phyloP scores from a whole-genome alignment of 306 rosid genomes.

The Prunus mume region DNA sequence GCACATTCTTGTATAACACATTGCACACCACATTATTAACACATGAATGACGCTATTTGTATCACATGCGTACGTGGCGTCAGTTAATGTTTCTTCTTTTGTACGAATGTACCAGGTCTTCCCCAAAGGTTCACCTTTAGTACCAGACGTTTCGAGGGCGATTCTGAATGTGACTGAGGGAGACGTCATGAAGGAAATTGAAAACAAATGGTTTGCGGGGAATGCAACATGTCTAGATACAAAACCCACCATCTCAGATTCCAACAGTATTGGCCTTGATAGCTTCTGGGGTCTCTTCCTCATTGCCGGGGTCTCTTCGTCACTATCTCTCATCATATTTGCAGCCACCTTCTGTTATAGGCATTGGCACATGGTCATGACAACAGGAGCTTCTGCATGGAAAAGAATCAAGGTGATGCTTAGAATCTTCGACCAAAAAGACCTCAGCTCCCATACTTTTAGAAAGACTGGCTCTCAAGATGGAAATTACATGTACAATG shows the following conservation, averaged over 20 bases:
- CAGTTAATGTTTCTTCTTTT: too few relatives aligned
- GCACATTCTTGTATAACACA: background rate
- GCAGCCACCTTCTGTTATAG: slow-evolving; percentile 30
- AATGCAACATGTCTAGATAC: slow-evolving; percentile 26
- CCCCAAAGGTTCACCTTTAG: slow-evolving; percentile 51
- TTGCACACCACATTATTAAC: background rate
- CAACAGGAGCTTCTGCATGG: slow-evolving; percentile 30
- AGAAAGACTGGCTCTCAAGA: background rate
- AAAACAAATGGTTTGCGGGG: slow-evolving; percentile 44
- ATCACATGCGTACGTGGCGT: too few relatives aligned
- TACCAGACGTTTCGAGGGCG: slow-evolving; percentile 59
- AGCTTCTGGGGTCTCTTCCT: slow-evolving; percentile 74
- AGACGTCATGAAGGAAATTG: slow-evolving; percentile 49
- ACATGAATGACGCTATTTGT: background rate
- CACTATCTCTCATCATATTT: slow-evolving; percentile 32
- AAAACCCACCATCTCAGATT: slow-evolving; percentile 26
- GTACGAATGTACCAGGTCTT: slow-evolving; percentile 26
- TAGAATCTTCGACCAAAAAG: slow-evolving; percentile 23
- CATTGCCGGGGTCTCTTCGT: slow-evolving; percentile 40
- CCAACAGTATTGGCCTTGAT: slow-evolving; percentile 47
- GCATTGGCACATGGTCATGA: slow-evolving; percentile 30
- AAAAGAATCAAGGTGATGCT: slow-evolving; percentile 21
- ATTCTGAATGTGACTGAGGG: slow-evolving; percentile 57
- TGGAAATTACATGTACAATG: background rate
- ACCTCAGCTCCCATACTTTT: slow-evolving; percentile 23